These are phyloP conservation scores for Gnomoniopsis sp. DNA, from an alignment of 2,329 filamentous ascomycete genomes.

Conservation along the genomic window DNA sequence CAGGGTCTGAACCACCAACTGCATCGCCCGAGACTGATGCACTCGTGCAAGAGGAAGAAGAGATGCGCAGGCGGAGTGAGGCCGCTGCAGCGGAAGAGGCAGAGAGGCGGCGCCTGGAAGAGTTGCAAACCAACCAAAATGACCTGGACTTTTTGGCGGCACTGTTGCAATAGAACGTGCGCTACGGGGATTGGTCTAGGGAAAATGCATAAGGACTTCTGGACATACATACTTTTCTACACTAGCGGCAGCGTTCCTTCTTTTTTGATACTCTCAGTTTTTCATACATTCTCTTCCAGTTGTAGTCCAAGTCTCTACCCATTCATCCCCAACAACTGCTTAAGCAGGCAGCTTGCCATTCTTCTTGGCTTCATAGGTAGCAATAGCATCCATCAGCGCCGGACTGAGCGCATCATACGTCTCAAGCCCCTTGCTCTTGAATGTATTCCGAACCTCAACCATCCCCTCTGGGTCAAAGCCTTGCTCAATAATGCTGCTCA, in stretches of 20 bases:
- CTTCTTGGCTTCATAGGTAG: constrained; percentile 53
- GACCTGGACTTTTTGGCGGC: constrained; percentile 11
- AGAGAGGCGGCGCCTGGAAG: constrained; percentile 2
- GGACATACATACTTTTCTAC: too few relatives aligned
- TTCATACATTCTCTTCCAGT: not conserved
- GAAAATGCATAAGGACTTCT: not conserved
- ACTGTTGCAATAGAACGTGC: not conserved
- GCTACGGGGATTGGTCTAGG: too few relatives aligned
- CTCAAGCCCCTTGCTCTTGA: constrained; percentile 54
- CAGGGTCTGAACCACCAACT: not conserved
- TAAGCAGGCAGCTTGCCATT: constrained; percentile 26
- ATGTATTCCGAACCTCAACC: constrained; percentile 49
- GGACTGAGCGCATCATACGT: constrained; percentile 62
- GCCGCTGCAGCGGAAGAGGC: not conserved
- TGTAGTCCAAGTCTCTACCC: not conserved
- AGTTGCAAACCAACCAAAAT: constrained; percentile 22
- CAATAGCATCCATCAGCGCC: constrained; percentile 59
- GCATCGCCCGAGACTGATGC: not conserved
- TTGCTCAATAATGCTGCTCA: constrained; percentile 66
- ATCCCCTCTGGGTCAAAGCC: constrained; percentile 56
- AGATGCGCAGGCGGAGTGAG: not conserved
- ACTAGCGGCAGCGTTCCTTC: too few relatives aligned
- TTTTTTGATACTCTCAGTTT: not conserved
- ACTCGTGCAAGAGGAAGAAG: not conserved
- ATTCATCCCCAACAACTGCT: not conserved